Percentiles rank a stretch among this genome's conserved stretches.
phyloP scores from a whole-genome alignment of 2,329 filamentous ascomycete species.

The Xylaria hypoxylon region DNA sequence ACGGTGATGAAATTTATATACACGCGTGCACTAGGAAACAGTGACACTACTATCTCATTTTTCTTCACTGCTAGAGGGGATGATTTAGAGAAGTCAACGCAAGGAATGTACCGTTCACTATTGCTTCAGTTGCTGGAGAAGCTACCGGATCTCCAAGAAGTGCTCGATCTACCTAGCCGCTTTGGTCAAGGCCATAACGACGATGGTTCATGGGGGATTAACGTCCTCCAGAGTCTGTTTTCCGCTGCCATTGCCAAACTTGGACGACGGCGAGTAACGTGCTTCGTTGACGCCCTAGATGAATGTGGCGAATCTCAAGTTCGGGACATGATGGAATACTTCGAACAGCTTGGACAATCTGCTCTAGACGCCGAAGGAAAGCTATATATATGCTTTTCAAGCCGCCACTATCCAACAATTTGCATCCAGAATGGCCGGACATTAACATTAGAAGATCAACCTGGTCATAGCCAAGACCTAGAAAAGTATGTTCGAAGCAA shows the following conservation, averaged over 20 bases:
- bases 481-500: slow-evolving; percentile 32
- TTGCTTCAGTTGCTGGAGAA: slow-evolving; percentile 58
- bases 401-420: slow-evolving; percentile 52
- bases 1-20: slow-evolving; percentile 58
- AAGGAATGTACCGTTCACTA: slow-evolving; percentile 64
- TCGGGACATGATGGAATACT: slow-evolving; percentile 57
- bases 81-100: no score
- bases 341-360: slow-evolving; percentile 54
- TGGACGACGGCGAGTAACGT: slow-evolving; percentile 28
- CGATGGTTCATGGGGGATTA: no score
- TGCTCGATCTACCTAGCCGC: slow-evolving; percentile 30
- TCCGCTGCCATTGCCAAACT: slow-evolving; percentile 36
- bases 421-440: slow-evolving; percentile 41
- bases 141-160: slow-evolving; percentile 50
- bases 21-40: slow-evolving; percentile 36
- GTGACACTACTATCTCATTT: slow-evolving; percentile 50
- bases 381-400: slow-evolving; percentile 59
- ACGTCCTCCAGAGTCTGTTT: slow-evolving; percentile 12
- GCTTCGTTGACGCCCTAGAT: slow-evolving; percentile 56
- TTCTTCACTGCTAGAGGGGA: no score
- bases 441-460: slow-evolving; percentile 32
- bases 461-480: slow-evolving; percentile 28
- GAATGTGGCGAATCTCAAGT: slow-evolving; percentile 60
- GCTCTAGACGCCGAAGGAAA: slow-evolving; percentile 32
- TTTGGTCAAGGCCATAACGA: background rate